Evolutionary conservation across 192 early-diverging fungal species (phyloP).

Genomic region (Chytriomyces confervae): DNA sequence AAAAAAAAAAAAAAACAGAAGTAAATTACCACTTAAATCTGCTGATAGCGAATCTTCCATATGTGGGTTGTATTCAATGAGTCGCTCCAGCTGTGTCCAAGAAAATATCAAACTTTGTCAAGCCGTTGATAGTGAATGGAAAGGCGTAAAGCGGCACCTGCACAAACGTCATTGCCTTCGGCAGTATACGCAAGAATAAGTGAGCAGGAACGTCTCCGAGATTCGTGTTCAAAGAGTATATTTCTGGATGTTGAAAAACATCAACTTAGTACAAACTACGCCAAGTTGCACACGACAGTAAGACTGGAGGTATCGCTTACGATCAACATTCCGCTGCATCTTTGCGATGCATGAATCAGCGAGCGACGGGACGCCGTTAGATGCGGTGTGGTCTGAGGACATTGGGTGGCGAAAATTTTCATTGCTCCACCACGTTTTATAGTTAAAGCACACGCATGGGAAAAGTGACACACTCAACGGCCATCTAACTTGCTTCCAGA

Average conservation of each 20-base stretch:
- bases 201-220: constrained; percentile 28
- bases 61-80: constrained; percentile 32
- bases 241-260: background rate
- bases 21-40: constrained; percentile 17
- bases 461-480: too few relatives aligned
- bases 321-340: constrained; percentile 17
- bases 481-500: too few relatives aligned
- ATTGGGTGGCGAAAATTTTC: too few relatives aligned
- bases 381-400: too few relatives aligned
- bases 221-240: constrained; percentile 17
- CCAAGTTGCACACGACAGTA: too few relatives aligned
- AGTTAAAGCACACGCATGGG: too few relatives aligned
- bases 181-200: constrained; percentile 10
- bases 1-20: background rate
- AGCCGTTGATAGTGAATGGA: background rate
- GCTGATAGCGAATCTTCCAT: constrained; percentile 18
- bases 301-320: background rate
- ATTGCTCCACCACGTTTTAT: too few relatives aligned
- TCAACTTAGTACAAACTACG: background rate
- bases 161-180: constrained; percentile 4
- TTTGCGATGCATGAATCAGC: constrained; percentile 7
- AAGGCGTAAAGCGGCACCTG: constrained; percentile 11
- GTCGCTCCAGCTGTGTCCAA: constrained; percentile 14
- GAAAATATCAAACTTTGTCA: constrained; percentile 1
- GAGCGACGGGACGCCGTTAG: background rate